Evolutionary conservation across 768 basidiomycete genomes (phyloP).

Genomic region (Rhizopogon rudus): DNA sequence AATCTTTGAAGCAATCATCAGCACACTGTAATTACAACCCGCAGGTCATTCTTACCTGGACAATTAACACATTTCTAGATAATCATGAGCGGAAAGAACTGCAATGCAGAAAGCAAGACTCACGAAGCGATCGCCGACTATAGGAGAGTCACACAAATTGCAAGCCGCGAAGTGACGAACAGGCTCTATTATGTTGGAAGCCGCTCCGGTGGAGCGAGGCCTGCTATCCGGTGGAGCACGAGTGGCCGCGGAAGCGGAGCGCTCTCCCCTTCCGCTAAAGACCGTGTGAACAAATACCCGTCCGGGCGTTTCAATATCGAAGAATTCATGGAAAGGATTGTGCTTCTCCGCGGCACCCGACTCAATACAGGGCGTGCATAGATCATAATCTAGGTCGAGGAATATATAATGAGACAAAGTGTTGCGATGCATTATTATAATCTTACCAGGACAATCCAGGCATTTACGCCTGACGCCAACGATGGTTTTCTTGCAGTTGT

Average conservation of each 20-base stretch:
- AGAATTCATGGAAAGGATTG: constrained; percentile 65
- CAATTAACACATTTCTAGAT: constrained; percentile 73
- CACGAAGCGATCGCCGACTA: constrained; percentile 71
- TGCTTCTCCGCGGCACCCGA: constrained; percentile 47
- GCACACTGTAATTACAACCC: background rate
- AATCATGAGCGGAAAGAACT: constrained; percentile 1
- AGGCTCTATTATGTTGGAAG: constrained; percentile 7
- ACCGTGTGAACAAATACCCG: constrained; percentile 63
- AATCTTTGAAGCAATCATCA: constrained; percentile 40
- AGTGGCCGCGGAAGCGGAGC: constrained; percentile 8
- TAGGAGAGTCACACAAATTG: constrained; percentile 70
- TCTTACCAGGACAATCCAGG: constrained; percentile 64
- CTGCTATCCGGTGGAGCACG: background rate
- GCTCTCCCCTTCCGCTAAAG: constrained; percentile 36
- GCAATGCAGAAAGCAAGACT: constrained; percentile 21
- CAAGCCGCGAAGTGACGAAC: constrained; percentile 64
- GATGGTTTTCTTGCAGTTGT: constrained; percentile 52
- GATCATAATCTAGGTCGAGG: constrained; percentile 56
- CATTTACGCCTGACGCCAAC: constrained; percentile 77
- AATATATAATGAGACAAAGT: background rate
- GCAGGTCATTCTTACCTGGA: constrained; percentile 34
- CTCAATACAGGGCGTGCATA: constrained; percentile 56
- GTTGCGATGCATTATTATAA: background rate
- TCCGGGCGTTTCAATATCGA: constrained; percentile 62
- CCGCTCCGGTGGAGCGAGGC: background rate